Percentiles rank a stretch among this genome's conserved stretches.
Conservation (phyloP, 106 monocot genomes). For the Narthecium ossifragum region DNA sequence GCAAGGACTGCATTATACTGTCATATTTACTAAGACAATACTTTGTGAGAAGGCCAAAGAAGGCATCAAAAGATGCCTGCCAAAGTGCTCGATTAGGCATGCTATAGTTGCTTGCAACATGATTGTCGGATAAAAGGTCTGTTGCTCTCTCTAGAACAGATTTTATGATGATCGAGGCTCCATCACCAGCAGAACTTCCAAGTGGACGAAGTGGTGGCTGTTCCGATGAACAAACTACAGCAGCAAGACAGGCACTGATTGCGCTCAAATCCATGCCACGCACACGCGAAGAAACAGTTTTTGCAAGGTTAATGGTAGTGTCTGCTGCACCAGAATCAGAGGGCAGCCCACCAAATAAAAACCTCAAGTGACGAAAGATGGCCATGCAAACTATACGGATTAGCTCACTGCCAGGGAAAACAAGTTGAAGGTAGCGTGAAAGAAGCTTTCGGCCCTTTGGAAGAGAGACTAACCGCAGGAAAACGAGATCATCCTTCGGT, state of each 20-base stretch:
- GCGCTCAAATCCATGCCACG: constrained; percentile 62
- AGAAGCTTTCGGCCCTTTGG: constrained; percentile 83
- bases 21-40: constrained; percentile 85
- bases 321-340: constrained; percentile 53
- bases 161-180: constrained; percentile 70
- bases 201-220: constrained; percentile 93
- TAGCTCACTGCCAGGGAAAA: constrained; percentile 67
- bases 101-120: constrained; percentile 40
- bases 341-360: constrained; percentile 74
- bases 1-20: constrained; percentile 66
- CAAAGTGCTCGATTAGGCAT: constrained; percentile 53
- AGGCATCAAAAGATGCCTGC: constrained; percentile 94
- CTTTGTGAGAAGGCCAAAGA: constrained; percentile 78
- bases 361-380: constrained; percentile 76
- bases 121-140: constrained; percentile 46
- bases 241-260: constrained; percentile 91
- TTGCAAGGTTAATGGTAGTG: constrained; percentile 50
- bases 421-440: constrained; percentile 59
- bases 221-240: constrained; percentile 87
- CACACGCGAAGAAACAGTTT: constrained; percentile 55
- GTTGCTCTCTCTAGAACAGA: constrained; percentile 77
- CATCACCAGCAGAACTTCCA: constrained; percentile 85
- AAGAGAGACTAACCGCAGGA: constrained; percentile 70
- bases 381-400: constrained; percentile 84
- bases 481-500: constrained; percentile 82